A percentile compares a stretch with the other conserved stretches of the same genome.
Conservation (phyloP, 768 basidiomycete genomes). For the Tricholoma bakamatsutake region DNA sequence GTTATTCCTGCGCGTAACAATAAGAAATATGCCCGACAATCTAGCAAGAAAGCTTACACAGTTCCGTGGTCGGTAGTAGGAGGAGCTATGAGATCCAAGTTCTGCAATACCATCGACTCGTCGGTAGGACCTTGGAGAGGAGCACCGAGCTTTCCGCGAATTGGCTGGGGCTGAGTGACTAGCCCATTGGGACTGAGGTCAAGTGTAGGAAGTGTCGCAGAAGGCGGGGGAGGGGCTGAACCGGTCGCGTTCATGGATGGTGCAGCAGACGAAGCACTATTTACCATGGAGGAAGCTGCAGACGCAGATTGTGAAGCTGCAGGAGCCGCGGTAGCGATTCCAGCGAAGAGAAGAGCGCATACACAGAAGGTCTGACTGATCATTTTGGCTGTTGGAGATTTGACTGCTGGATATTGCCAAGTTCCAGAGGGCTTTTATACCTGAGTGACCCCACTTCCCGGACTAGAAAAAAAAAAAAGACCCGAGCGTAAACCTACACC, state of each 20-base stretch:
- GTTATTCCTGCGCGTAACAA: constrained; percentile 28
- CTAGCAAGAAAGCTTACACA: constrained; percentile 25
- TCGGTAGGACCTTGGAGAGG: constrained; percentile 38
- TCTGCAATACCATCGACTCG: constrained; percentile 34
- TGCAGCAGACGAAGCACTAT: neutral
- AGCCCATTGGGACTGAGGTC: constrained; percentile 38
- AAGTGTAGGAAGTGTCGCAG: constrained; percentile 39
- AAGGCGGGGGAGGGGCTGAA: constrained; percentile 18
- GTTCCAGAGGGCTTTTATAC: neutral
- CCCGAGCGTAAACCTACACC: neutral
- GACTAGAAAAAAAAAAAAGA: neutral
- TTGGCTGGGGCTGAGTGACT: constrained; percentile 27
- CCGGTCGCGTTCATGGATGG: constrained; percentile 13
- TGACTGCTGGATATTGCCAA: constrained; percentile 1
- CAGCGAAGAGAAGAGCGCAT: constrained; percentile 29
- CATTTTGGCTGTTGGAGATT: constrained; percentile 20
- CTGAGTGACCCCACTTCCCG: neutral
- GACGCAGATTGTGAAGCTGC: constrained; percentile 19
- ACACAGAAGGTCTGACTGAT: constrained; percentile 30
- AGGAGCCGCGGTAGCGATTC: constrained; percentile 19
- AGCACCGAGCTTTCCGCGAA: constrained; percentile 36
- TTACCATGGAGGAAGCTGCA: constrained; percentile 5
- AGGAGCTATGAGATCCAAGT: constrained; percentile 38
- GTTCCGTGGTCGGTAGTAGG: constrained; percentile 40
- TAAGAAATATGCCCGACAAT: neutral